Evolutionary conservation across 2,329 filamentous ascomycete genomes (phyloP), one percentile per base, ranked within the genome.

Genomic region (Aspergillus ochraceus): DNA sequence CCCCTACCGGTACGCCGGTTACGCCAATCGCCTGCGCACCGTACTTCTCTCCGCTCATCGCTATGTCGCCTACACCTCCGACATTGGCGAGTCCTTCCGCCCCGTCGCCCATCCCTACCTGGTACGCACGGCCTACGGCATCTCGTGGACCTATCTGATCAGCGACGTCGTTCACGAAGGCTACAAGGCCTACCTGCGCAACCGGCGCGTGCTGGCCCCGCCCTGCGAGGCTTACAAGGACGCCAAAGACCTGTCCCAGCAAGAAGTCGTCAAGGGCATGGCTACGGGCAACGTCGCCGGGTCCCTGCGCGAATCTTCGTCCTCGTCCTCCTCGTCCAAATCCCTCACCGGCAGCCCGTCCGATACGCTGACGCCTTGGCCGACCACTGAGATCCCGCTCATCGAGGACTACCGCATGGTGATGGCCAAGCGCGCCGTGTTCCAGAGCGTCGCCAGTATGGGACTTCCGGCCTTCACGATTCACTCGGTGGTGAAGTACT

Each of bases 41-140:
- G 90, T 98, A 66, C 87, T 99, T 70, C 81, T 93, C 67, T 92
- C 90, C 17, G 93, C 93, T 4, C 95, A 98, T 71, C 89, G 95
- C 70, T 99, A 99, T 72, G 92, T 99, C 52, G 95, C 95, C 58
- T 99, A 99, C 76, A 98, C 95, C 0, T 93, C 89, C 20, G 94
- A 98, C 71, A 94, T 99, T 64, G 95, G 95, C 74, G 95, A 99
- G 77, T 96, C 91, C 0, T 99, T 99, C 78, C 87, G 95, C 2
- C 95, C 95, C 0, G 85, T 99, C 45, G 93, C 94, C 4, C 93
- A 97, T 73, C 94, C 92, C 0, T 88, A 84, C 69, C 79, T 96
- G 3, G 90, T 99, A 11, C 86, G 89, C 60, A 82, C 86, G 52
- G 95, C 95, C 6, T 99, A 99, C 72, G 94, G 86, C 52, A 81